phyloP scores from a whole-genome alignment of 1,284 basidiomycete species.

The Heterobasidion parviporum region DNA sequence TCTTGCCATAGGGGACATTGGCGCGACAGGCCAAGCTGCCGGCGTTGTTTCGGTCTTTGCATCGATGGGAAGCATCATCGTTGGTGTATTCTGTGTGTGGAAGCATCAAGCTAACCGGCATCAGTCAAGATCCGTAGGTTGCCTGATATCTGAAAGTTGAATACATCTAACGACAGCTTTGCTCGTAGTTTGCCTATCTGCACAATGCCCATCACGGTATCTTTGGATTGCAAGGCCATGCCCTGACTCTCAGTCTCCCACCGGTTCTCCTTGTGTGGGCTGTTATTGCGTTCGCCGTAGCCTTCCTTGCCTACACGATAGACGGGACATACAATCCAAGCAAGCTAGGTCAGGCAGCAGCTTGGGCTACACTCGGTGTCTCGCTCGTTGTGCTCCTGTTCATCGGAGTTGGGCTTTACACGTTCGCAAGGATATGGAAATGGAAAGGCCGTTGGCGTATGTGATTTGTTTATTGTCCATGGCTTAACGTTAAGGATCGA shows the following conservation, averaged over 20 bases:
- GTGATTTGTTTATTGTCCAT: too few species aligned
- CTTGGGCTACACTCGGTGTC: constrained; percentile 31
- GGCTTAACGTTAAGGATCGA: neutral
- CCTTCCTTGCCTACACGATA: constrained; percentile 34
- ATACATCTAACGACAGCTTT: neutral
- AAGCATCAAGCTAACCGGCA: constrained; percentile 40
- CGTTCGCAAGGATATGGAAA: constrained; percentile 42
- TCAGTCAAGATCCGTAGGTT: constrained; percentile 31
- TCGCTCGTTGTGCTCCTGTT: constrained; percentile 28
- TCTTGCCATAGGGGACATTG: constrained; percentile 34
- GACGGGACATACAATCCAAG: constrained; percentile 22
- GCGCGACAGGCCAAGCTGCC: constrained; percentile 28
- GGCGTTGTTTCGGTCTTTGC: constrained; percentile 39
- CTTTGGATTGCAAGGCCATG: constrained; percentile 39
- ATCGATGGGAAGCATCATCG: constrained; percentile 43
- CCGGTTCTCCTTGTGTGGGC: constrained; percentile 49
- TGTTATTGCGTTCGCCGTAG: constrained; percentile 36
- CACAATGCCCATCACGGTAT: constrained; percentile 36
- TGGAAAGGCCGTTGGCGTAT: constrained; percentile 13
- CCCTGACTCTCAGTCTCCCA: constrained; percentile 43
- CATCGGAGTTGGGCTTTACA: constrained; percentile 32
- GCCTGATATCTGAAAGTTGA: neutral
- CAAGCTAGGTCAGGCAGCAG: constrained; percentile 18
- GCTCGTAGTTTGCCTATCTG: constrained; percentile 39
- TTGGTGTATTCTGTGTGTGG: constrained; percentile 51